These are phyloP conservation scores for Biscutella laevigata DNA, from an alignment of 441 rosid species.

Conservation along the genomic window DNA sequence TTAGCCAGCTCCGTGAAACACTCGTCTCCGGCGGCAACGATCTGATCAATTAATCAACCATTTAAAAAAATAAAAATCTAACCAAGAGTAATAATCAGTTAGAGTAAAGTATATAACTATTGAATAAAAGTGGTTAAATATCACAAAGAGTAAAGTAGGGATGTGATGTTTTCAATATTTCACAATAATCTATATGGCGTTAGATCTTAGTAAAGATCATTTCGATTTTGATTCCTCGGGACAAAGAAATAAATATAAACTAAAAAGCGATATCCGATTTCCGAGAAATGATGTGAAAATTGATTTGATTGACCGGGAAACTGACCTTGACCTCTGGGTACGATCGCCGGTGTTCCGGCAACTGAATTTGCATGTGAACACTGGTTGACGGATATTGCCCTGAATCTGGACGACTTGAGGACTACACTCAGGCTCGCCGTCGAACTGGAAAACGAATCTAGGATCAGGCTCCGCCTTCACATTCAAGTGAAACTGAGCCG, in stretches of 20 bases:
- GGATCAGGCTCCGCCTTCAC: conserved; percentile 86
- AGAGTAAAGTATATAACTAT: not conserved
- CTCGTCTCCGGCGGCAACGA: conserved; percentile 49
- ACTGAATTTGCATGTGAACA: conserved; percentile 87
- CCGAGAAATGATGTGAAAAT: not conserved
- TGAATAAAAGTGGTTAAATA: not conserved
- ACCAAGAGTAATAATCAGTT: not conserved
- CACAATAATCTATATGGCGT: not conserved
- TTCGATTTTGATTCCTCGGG: conserved; percentile 15
- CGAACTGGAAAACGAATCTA: conserved; percentile 89
- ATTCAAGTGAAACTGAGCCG: conserved; percentile 55
- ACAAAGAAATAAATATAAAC: conserved; percentile 12
- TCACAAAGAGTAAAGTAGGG: conserved; percentile 5
- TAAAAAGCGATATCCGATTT: not conserved
- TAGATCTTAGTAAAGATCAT: conserved; percentile 2
- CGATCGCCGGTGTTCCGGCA: conserved; percentile 57
- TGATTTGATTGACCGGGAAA: not conserved
- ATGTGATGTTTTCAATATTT: conserved; percentile 4
- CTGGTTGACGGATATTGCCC: conserved; percentile 74
- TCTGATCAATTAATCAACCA: conserved; percentile 28
- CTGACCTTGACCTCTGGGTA: conserved; percentile 58
- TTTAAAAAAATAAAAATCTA: not conserved
- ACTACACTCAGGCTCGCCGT: conserved; percentile 90
- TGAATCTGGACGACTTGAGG: conserved; percentile 87
- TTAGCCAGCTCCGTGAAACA: conserved; percentile 54